Percentiles rank a stretch among this genome's conserved stretches.
Conservation (phyloP, 306 rosid species). For the Delonix regia region DNA sequence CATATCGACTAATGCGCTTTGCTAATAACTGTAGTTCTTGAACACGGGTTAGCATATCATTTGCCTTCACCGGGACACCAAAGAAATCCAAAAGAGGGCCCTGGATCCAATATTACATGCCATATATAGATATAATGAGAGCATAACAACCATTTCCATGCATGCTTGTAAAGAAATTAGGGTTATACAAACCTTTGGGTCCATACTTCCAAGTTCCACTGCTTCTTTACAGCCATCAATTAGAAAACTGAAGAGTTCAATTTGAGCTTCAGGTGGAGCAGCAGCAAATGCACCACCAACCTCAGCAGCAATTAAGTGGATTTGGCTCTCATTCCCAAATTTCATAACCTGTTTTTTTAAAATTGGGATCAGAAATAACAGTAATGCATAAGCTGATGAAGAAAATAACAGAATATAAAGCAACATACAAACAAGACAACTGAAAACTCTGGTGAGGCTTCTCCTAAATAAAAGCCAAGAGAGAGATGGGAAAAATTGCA, state of each 20-base stretch:
- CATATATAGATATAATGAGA: constrained; percentile 30
- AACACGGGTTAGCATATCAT: constrained; percentile 85
- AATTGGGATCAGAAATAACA: constrained; percentile 26
- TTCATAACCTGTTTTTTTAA: constrained; percentile 77
- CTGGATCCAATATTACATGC: constrained; percentile 54
- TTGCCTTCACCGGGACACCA: constrained; percentile 96
- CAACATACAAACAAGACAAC: constrained; percentile 26
- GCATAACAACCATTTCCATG: constrained; percentile 24
- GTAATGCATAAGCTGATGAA: constrained; percentile 10
- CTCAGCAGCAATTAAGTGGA: constrained; percentile 73
- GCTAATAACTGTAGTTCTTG: constrained; percentile 91
- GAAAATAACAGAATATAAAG: constrained; percentile 22
- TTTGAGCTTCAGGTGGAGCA: constrained; percentile 69
- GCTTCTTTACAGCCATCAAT: constrained; percentile 91
- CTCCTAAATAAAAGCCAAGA: not conserved
- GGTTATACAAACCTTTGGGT: constrained; percentile 73
- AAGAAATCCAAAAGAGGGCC: constrained; percentile 96
- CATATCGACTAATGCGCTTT: constrained; percentile 91
- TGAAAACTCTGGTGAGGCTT: constrained; percentile 1
- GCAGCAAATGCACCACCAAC: constrained; percentile 84
- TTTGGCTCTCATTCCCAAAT: constrained; percentile 90
- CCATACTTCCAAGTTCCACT: constrained; percentile 72
- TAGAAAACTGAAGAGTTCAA: constrained; percentile 80
- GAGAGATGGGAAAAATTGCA: constrained; percentile 4
- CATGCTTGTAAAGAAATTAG: constrained; percentile 9